Conservation (phyloP, 352 stramenopile species). For the Phytophthora macrochlamydospora region DNA sequence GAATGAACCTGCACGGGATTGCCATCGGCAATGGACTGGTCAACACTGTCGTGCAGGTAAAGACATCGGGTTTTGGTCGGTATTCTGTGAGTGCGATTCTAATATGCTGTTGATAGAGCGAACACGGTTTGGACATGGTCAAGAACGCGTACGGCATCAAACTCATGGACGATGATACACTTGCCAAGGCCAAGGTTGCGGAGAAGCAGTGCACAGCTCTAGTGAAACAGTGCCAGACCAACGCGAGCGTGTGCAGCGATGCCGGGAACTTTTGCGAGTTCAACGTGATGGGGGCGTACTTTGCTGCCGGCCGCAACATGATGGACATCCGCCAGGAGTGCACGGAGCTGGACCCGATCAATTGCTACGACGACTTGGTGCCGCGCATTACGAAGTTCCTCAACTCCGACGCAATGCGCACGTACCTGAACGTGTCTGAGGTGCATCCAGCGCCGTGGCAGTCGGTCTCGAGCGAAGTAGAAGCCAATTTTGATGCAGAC, state of each 20-base stretch:
- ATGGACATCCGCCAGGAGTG: slow-evolving; percentile 62
- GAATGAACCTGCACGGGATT: slow-evolving; percentile 57
- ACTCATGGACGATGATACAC: slow-evolving; percentile 36
- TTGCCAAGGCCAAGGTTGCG: slow-evolving; percentile 27
- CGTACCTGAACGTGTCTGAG: slow-evolving; percentile 31
- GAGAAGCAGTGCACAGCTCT: slow-evolving; percentile 36
- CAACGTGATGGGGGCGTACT: slow-evolving; percentile 26
- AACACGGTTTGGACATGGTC: slow-evolving; percentile 55
- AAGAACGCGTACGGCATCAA: slow-evolving; percentile 66
- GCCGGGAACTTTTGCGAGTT: slow-evolving; percentile 27
- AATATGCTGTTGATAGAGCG: slow-evolving; percentile 15
- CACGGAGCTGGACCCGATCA: slow-evolving; percentile 32
- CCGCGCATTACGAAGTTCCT: slow-evolving; percentile 42
- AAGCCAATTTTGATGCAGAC: slow-evolving; percentile 54
- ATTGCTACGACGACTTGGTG: slow-evolving; percentile 35
- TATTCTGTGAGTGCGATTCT: too few species aligned
- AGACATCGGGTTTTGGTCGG: neutral
- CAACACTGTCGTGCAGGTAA: slow-evolving; percentile 46
- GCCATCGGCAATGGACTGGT: slow-evolving; percentile 62
- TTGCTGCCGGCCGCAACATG: slow-evolving; percentile 37
- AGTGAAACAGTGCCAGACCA: slow-evolving; percentile 29
- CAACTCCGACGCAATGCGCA: slow-evolving; percentile 55
- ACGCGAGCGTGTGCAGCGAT: slow-evolving; percentile 29
- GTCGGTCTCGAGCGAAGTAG: slow-evolving; percentile 13
- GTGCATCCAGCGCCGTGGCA: slow-evolving; percentile 66